phyloP scores from a whole-genome alignment of 176 grass and related monocot genomes.

The Alloteropsis semialata region DNA sequence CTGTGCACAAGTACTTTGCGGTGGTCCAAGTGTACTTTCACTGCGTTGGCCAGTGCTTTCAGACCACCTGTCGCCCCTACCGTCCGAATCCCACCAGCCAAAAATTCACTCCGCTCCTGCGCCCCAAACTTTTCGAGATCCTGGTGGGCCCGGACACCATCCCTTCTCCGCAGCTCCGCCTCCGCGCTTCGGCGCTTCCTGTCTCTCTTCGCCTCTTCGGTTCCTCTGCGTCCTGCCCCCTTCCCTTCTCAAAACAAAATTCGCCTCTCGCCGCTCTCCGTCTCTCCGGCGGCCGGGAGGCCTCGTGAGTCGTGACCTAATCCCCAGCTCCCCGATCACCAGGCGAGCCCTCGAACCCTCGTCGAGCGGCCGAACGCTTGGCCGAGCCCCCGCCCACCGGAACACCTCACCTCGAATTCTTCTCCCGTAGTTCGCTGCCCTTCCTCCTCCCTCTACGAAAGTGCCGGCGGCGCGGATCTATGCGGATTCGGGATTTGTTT shows the following conservation, averaged over 20 bases:
- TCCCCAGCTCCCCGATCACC: neutral
- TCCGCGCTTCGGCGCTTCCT: too few species aligned
- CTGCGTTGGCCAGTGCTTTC: neutral
- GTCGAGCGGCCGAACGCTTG: neutral
- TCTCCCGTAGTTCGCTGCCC: neutral
- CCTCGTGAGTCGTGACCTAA: neutral
- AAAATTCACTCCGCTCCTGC: neutral
- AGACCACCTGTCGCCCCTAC: too few species aligned
- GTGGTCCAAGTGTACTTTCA: neutral
- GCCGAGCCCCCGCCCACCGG: neutral
- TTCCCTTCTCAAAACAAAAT: neutral
- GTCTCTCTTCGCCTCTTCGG: too few species aligned
- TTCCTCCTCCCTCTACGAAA: neutral
- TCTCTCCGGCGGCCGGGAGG: neutral
- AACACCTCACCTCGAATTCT: neutral
- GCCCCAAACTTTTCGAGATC: neutral
- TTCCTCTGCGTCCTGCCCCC: neutral
- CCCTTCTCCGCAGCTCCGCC: too few species aligned
- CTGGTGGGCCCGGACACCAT: neutral
- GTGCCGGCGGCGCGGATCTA: neutral
- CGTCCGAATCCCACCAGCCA: neutral
- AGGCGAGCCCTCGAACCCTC: neutral
- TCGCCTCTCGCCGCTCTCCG: neutral
- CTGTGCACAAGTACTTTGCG: too few species aligned
- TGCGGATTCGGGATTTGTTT: neutral